Conservation (phyloP, 1,139 yeast genomes). For the Debaryomyces sp. region DNA sequence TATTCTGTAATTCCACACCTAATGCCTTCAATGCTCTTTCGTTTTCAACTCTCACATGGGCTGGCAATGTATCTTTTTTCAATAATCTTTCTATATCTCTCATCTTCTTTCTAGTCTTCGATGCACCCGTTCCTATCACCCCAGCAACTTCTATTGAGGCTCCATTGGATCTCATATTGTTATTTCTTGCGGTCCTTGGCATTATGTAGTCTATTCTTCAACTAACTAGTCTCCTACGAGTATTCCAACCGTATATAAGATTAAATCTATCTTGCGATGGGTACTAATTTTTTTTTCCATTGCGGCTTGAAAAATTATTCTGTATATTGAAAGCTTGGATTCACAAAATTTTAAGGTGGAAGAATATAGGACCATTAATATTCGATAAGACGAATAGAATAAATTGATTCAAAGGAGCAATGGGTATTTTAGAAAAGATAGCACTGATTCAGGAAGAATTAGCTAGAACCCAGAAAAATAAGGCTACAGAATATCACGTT, state of each 20-base stretch:
- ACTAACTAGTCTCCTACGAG: not conserved
- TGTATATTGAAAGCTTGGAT: constrained; percentile 3
- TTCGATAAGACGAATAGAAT: not conserved
- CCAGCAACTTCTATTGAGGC: constrained; percentile 29
- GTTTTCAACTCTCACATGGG: constrained; percentile 75
- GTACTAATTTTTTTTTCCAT: constrained; percentile 1
- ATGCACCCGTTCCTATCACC: constrained; percentile 40
- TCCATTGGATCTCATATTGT: constrained; percentile 11
- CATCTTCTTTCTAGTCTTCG: constrained; percentile 78
- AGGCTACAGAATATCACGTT: constrained; percentile 96
- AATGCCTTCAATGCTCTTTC: constrained; percentile 85
- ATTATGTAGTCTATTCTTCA: constrained; percentile 5
- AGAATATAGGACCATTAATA: not conserved
- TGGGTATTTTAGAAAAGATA: constrained; percentile 66
- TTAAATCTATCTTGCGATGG: constrained; percentile 5
- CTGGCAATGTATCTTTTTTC: constrained; percentile 63
- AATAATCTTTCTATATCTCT: constrained; percentile 81
- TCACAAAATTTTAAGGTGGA: not conserved
- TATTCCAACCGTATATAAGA: not conserved
- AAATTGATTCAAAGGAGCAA: constrained; percentile 10
- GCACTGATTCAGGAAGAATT: constrained; percentile 91
- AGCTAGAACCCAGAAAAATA: constrained; percentile 93
- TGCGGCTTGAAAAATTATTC: constrained; percentile 6
- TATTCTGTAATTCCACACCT: constrained; percentile 62
- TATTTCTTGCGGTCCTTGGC: constrained; percentile 13